phyloP scores from a whole-genome alignment of 148 eudicot genomes.

The Rhododendron griersonianum region DNA sequence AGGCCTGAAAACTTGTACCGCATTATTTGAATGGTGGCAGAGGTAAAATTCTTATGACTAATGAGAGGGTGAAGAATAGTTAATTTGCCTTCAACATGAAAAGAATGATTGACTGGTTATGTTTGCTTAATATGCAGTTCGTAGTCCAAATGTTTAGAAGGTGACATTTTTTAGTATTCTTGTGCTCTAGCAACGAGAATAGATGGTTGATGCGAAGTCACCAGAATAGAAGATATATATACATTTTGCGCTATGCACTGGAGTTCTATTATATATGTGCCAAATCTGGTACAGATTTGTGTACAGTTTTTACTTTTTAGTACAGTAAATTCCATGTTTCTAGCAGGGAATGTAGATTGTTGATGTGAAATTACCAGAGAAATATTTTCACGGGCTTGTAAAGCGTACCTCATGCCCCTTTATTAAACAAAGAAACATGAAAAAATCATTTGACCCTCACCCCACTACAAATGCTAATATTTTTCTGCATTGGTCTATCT shows the following conservation, averaged over 20 bases:
- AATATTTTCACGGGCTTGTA: not conserved
- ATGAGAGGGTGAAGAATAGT: not conserved
- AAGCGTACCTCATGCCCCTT: not conserved
- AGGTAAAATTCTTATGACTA: not conserved
- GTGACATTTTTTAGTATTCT: not conserved
- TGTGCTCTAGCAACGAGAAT: not conserved
- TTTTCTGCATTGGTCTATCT: constrained; percentile 11
- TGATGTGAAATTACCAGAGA: not conserved
- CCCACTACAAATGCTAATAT: not conserved
- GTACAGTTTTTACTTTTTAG: not conserved
- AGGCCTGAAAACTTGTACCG: not conserved
- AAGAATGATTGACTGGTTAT: not conserved
- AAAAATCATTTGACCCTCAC: not conserved
- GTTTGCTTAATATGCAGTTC: not conserved
- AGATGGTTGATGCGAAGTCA: not conserved
- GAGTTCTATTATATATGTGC: not conserved
- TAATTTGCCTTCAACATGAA: not conserved
- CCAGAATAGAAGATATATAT: not conserved
- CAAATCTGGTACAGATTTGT: not conserved
- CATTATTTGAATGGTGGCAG: not conserved
- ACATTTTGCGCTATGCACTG: not conserved
- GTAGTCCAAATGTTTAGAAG: not conserved
- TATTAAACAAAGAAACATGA: not conserved
- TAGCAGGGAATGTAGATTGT: not conserved
- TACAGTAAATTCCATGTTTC: not conserved